Percentiles rank a stretch among this genome's conserved stretches.
These are phyloP conservation scores for Nakazawaea pomicola DNA, from an alignment of 805 yeast species.

Conservation along the genomic window DNA sequence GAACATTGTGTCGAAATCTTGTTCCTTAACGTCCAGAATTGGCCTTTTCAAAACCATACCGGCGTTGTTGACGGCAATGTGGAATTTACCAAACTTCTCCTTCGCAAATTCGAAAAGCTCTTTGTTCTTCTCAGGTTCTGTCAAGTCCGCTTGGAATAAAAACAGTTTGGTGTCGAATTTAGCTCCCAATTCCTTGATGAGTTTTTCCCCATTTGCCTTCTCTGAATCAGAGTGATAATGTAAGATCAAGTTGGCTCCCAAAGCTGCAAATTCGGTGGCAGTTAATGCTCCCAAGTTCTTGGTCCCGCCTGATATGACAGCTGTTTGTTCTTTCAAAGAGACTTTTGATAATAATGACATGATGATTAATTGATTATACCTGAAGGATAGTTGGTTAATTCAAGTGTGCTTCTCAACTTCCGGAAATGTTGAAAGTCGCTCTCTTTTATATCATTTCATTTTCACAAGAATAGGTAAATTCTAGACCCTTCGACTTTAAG, in stretches of 20 bases:
- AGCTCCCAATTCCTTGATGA: slow-evolving; percentile 31
- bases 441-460: no score
- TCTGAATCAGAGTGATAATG: slow-evolving; percentile 48
- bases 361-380: neutral
- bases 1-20: slow-evolving; percentile 52
- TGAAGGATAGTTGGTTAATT: no score
- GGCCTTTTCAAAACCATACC: slow-evolving; percentile 66
- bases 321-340: slow-evolving; percentile 42
- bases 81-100: slow-evolving; percentile 42
- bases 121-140: slow-evolving; percentile 34
- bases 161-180: slow-evolving; percentile 37
- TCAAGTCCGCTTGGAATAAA: slow-evolving; percentile 37
- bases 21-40: slow-evolving; percentile 43
- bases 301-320: slow-evolving; percentile 55
- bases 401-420: no score
- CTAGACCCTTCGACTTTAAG: no score
- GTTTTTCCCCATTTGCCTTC: slow-evolving; percentile 27
- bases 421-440: no score
- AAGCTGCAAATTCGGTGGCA: slow-evolving; percentile 47
- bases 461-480: no score
- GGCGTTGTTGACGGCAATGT: slow-evolving; percentile 63
- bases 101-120: slow-evolving; percentile 43
- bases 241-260: slow-evolving; percentile 48
- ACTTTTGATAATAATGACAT: slow-evolving; percentile 14
- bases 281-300: slow-evolving; percentile 56